phyloP scores from a whole-genome alignment of 306 rosid genomes.

The Sophora flavescens region DNA sequence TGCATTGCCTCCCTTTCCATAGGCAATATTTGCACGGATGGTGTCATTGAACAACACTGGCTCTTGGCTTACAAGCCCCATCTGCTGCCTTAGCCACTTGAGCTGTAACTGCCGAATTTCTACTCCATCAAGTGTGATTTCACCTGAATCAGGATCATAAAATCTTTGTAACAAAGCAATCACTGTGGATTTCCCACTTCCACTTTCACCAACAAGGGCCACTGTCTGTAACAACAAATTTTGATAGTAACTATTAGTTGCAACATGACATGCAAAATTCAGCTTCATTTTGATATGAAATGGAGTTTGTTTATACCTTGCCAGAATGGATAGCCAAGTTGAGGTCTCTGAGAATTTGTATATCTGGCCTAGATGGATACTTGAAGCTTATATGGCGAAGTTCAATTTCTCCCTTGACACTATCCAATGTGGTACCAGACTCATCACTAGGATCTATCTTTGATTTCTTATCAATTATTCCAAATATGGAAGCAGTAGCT shows the following conservation, averaged over 20 bases:
- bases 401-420: conserved; percentile 76
- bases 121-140: conserved; percentile 75
- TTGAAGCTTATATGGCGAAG: conserved; percentile 81
- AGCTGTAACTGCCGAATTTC: conserved; percentile 64
- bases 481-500: conserved; percentile 85
- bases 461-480: conserved; percentile 72
- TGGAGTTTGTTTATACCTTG: conserved; percentile 54
- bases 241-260: not conserved
- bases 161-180: conserved; percentile 82
- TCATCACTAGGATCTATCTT: conserved; percentile 74
- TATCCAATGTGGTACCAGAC: conserved; percentile 66
- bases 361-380: conserved; percentile 84
- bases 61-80: conserved; percentile 93
- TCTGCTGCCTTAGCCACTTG: conserved; percentile 94
- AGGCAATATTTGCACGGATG: conserved; percentile 86
- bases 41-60: conserved; percentile 81
- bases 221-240: conserved; percentile 60
- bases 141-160: conserved; percentile 87
- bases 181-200: conserved; percentile 92
- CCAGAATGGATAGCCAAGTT: conserved; percentile 71
- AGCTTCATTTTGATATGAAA: conserved; percentile 8
- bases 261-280: not conserved
- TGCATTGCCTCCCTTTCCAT: conserved; percentile 80
- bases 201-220: conserved; percentile 95
- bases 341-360: conserved; percentile 78